Evolutionary conservation across 106 monocot genomes (phyloP), one percentile per base, ranked within the genome.

Genomic region (Vanilla planifolia): DNA sequence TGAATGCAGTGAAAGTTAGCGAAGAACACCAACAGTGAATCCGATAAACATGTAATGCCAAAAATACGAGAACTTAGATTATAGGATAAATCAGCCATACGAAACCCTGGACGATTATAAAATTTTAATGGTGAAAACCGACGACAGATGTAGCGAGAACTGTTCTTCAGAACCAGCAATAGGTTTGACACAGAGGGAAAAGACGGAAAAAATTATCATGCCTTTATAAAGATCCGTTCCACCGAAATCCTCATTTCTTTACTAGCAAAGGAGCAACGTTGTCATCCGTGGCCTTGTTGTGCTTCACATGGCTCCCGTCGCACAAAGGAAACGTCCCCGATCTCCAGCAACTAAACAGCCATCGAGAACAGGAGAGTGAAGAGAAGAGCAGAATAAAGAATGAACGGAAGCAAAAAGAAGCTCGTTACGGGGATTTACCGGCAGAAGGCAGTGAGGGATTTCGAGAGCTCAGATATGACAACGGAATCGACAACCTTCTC

Each of bases 271-370:
- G 96, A 0, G 91, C 87, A 19, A 91, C 91, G 43, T 96, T 96
- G 59, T 96, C 96, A 3, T 87, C 91, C 28, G 87, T 91, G 5
- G 67, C 91, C 67, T 91, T 98, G 74, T 91, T 91, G 76, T 98
- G 91, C 96, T 90, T 98, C 71, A 85, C 84, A 51, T 98, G 96
- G 68, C 71, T 85, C 21, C 96, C 91, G 46, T 91, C 96, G 71
- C 90, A 96, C 35, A 98, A 72, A 19, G 96, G 91, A 62, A 91
- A 98, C 51, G 87, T 88, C 64, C 81, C 91, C 4, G 96, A 91
- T 53, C 81, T 87, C 96, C 91, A 98, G 65, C 96, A 98, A 72
- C 91, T 98, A 65, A n/a, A 30, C 7, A 20, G 5, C 5, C 25
- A 67, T 60, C 36, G 22, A 3, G 11, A 1, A 11, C 21, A 5